A percentile compares a stretch with the other conserved stretches of the same genome.
phyloP scores from a whole-genome alignment of 1,284 basidiomycete genomes.

The Tylopilus sp. region DNA sequence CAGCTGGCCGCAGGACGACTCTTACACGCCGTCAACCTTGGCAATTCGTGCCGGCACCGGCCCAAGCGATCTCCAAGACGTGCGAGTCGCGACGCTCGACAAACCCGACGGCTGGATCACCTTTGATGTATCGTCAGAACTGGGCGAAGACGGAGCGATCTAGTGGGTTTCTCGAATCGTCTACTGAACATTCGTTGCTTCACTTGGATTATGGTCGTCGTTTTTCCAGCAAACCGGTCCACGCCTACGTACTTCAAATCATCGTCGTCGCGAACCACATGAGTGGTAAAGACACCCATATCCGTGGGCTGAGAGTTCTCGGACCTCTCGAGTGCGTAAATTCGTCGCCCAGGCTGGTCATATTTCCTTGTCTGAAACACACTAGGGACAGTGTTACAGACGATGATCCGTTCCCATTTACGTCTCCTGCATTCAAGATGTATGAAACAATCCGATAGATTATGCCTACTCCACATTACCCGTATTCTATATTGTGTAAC shows the following conservation, averaged over 20 bases:
- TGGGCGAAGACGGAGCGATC: conserved; percentile 71
- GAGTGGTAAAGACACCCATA: conserved; percentile 98
- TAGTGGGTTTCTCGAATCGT: conserved; percentile 42
- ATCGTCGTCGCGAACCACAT: conserved; percentile 92
- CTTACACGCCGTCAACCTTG: conserved; percentile 92
- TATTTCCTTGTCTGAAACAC: not conserved
- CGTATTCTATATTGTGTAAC: conserved; percentile 30
- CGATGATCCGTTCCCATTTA: conserved; percentile 70
- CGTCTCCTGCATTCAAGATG: conserved; percentile 63
- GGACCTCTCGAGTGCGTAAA: conserved; percentile 75
- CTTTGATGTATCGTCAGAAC: conserved; percentile 81
- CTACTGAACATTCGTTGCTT: not conserved
- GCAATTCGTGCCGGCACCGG: conserved; percentile 91
- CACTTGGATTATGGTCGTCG: not conserved
- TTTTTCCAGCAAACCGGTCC: conserved; percentile 71
- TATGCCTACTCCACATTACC: conserved; percentile 23
- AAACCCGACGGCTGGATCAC: conserved; percentile 96
- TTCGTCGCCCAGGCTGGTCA: not conserved
- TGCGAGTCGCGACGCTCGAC: conserved; percentile 78
- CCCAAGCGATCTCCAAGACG: conserved; percentile 88
- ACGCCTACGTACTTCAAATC: conserved; percentile 88
- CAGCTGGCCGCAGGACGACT: conserved; percentile 87
- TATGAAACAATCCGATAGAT: conserved; percentile 71
- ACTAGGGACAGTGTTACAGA: conserved; percentile 44
- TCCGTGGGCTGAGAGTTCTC: conserved; percentile 83